Conservation (phyloP, 108 stramenopile genomes). For the Nitzschia putrida region DNA sequence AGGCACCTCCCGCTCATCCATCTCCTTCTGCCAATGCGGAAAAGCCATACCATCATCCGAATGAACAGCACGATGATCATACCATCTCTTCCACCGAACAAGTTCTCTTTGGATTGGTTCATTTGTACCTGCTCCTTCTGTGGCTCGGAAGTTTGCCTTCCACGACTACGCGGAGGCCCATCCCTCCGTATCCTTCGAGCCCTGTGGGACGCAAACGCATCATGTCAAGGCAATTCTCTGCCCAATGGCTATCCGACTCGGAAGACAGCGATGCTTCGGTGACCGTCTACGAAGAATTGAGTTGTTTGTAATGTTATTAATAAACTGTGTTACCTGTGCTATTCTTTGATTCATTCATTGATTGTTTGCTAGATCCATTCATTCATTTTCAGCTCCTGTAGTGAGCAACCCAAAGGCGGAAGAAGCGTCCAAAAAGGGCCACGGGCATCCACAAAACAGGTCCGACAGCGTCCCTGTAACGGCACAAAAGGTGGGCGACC, state of each 20-base stretch:
- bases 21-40: background rate
- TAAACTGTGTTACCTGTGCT: no score
- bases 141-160: constrained; percentile 80
- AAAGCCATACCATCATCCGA: background rate
- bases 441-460: constrained; percentile 14
- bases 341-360: no score
- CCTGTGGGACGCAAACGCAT: constrained; percentile 36
- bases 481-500: constrained; percentile 9
- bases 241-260: constrained; percentile 27
- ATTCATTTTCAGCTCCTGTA: background rate
- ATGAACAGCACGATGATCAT: background rate
- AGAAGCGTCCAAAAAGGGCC: background rate
- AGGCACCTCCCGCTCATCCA: no score
- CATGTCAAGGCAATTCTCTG: background rate
- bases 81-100: constrained; percentile 56
- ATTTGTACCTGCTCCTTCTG: constrained; percentile 75
- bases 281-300: background rate
- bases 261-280: constrained; percentile 29
- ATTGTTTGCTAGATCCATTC: background rate
- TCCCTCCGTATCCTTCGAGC: constrained; percentile 8
- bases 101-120: constrained; percentile 67
- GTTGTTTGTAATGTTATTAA: no score
- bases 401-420: constrained; percentile 6
- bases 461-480: constrained; percentile 12
- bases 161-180: constrained; percentile 47